Evolutionary conservation across 331 rosid species (phyloP), one percentile per base, ranked within the genome.

Genomic region (Quercus tomentella): DNA sequence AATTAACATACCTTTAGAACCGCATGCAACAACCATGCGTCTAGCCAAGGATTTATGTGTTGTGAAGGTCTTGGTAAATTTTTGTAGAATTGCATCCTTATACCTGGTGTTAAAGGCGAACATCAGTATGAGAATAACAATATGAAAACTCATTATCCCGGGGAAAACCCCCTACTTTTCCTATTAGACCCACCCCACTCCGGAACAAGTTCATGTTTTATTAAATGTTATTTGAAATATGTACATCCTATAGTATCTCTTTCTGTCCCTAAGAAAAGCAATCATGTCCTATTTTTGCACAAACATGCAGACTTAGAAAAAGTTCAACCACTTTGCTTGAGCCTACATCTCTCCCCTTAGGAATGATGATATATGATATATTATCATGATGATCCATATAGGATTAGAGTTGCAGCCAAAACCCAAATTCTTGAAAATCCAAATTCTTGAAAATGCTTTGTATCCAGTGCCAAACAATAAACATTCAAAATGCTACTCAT

Each of bases 91-190:
- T 77, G 67, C 82, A 87, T 77, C 72, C 70, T 62, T 88, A 79
- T 72, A 70, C 98, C 97, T 92, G 69, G 75, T 67, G 75, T 76
- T 25, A 76, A 67, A 78, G 76, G 72, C 57, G 67, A 74, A 68
- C 61, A 31, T 12, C 31, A 76, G 21, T 41, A 26, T 56, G 16
- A 81, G 63, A 28, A 68, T 4, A 35, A 67, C 49, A 33, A 67
- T 20, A 31, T 9, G 21, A 16, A 16, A 33, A 67, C 35, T 17
- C 16, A 33, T 67, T 20, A 33, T 20, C 25, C 10, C 33, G 1
- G 37, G 51, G 4, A 11, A 18, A 43, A 67, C 2, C 35, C 17
- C 66, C 72, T 17, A 37, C 43, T 37, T 37, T 37, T 37, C 43
- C 11, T 37, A 7, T 37, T 37, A 37, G 43, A 37, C 43, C 43